Percentiles rank a stretch among this genome's conserved stretches.
phyloP scores from a whole-genome alignment of 768 basidiomycete species.

The Panaeolus cyanescens region DNA sequence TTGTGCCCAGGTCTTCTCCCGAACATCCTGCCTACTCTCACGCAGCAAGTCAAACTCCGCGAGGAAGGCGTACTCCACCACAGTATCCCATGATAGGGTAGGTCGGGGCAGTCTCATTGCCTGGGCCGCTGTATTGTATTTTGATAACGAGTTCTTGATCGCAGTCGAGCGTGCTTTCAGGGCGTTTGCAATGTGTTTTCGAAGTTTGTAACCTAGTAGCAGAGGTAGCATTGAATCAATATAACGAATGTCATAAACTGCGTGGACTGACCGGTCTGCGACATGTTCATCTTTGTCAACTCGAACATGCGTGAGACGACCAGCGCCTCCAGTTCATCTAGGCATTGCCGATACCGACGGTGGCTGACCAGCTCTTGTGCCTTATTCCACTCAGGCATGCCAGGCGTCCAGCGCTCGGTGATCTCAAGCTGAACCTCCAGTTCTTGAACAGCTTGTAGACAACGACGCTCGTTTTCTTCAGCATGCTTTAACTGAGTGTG shows the following conservation, averaged over 20 bases:
- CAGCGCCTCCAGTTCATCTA: constrained; percentile 19
- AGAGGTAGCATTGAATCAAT: too few relatives aligned
- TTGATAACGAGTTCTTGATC: constrained; percentile 18
- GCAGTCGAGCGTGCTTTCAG: constrained; percentile 19
- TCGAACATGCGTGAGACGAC: constrained; percentile 25
- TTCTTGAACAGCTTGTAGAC: constrained; percentile 22
- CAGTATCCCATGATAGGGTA: constrained; percentile 16
- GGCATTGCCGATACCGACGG: constrained; percentile 19
- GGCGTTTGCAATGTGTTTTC: constrained; percentile 18
- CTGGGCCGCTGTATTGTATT: constrained; percentile 22
- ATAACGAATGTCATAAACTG: too few relatives aligned
- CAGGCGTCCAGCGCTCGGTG: constrained; percentile 25
- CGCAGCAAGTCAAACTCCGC: constrained; percentile 22
- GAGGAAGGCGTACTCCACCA: too few relatives aligned
- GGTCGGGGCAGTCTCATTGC: constrained; percentile 7
- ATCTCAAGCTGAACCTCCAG: constrained; percentile 29
- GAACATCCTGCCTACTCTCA: constrained; percentile 20
- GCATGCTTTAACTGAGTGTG: constrained; percentile 16
- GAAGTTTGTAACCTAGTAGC: constrained; percentile 23
- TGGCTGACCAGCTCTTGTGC: constrained; percentile 14
- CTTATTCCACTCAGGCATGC: constrained; percentile 22
- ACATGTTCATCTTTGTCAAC: constrained; percentile 26
- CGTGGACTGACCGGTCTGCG: constrained; percentile 32
- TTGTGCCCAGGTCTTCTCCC: constrained; percentile 17
- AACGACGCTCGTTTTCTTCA: constrained; percentile 21